These are phyloP conservation scores for Dipteronia dyeriana DNA, from an alignment of 345 rosid genomes.

Conservation along the genomic window DNA sequence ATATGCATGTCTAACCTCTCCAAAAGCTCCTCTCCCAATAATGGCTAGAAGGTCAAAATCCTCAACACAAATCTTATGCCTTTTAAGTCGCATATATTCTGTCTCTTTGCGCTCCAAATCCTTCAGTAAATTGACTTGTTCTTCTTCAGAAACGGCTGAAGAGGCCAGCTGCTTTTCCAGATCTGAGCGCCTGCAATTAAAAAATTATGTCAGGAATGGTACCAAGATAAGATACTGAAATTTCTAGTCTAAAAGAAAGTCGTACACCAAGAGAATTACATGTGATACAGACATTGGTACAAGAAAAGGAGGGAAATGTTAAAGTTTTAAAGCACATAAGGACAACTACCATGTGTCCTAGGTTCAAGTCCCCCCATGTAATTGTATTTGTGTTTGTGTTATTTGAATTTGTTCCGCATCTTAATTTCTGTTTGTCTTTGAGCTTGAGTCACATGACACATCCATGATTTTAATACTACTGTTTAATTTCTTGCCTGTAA, in stretches of 20 bases:
- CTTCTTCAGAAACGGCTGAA: slow-evolving; percentile 69
- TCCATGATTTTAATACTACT: background rate
- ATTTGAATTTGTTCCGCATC: background rate
- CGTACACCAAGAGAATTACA: slow-evolving; percentile 1
- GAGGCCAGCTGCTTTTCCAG: slow-evolving; percentile 75
- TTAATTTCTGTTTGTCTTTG: background rate
- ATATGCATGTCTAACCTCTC: slow-evolving; percentile 64
- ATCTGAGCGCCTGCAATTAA: slow-evolving; percentile 56
- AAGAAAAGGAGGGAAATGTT: background rate
- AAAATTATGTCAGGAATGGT: slow-evolving; percentile 19
- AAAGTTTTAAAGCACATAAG: background rate
- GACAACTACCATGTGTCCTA: background rate
- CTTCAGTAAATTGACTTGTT: slow-evolving; percentile 66
- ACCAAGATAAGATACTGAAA: slow-evolving; percentile 17
- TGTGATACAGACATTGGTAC: background rate
- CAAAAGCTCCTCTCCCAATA: slow-evolving; percentile 94
- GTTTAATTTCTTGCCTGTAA: background rate
- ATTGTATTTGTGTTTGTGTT: background rate
- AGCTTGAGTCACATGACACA: background rate
- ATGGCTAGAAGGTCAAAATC: slow-evolving; percentile 82
- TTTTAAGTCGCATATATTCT: slow-evolving; percentile 77
- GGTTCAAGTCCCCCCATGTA: background rate
- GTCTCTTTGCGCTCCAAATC: slow-evolving; percentile 86
- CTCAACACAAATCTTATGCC: slow-evolving; percentile 81
- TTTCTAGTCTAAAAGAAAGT: slow-evolving; percentile 9